Evolutionary conservation across 768 basidiomycete species (phyloP), one percentile per base, ranked within the genome.

Genomic region (Tulasnella sp.): DNA sequence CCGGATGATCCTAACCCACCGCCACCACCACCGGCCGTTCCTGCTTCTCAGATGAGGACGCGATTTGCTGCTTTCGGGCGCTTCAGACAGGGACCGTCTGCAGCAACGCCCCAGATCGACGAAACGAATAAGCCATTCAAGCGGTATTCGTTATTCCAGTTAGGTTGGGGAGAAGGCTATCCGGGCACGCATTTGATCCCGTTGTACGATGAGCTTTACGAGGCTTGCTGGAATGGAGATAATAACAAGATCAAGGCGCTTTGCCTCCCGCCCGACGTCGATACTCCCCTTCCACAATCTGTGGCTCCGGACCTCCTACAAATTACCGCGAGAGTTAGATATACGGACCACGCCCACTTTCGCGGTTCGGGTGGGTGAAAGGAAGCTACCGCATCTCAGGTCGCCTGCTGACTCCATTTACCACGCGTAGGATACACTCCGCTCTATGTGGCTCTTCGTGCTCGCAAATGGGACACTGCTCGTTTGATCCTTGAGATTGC

Each of bases 401-500:
- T 16, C 14, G 12, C 58, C 0, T 7, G 31, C 58, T 69, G 20
- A 37, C 16, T 31, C 1, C 16, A 4, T 20, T 2, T 8, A 20
- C 28, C 0, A 1, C 5, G 64, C n/a, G n/a, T n/a, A 60, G 75
- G 89, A 20, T 86, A 85, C 58, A 89, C 89, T 0, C 90, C 91
- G 0, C 80, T 88, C 1, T 78, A 85, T 77, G 88, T 90, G n/a
- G 91, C 91, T 0, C 81, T 91, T 20, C 83, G 84, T 42, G 88
- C 87, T 20, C 87, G 89, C 9, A 88, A 86, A 28, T 93, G 91
- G 91, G 86, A 87, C 6, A 90, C 91, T 0, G 91, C 90, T 0
- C 89, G 88, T n/a, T 85, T 92, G 8, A 87, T 93, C 28, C 83
- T 92, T 37, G 89, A 89, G 1, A 91, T 92, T 80, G 88, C 90